Base-by-base conservation (phyloP, 2,329 filamentous ascomycete species). In the Claviceps monticola region DNA sequence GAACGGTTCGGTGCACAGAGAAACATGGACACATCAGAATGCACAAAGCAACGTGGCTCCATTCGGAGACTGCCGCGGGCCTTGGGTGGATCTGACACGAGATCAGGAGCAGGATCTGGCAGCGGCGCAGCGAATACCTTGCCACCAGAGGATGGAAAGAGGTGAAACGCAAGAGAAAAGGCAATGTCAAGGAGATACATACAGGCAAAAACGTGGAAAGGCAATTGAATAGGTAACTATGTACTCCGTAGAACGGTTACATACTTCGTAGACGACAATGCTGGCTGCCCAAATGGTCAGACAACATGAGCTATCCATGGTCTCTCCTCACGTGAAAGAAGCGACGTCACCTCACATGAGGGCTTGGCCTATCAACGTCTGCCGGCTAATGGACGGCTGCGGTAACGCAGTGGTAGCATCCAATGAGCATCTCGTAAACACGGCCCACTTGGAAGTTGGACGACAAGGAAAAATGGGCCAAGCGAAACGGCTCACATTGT, bases 41-140 rank as follows among this genome's bases (percentile, higher is more conserved):
- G 44, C 46, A 48, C 45, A 41, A 17, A 36, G 46, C 46, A 36
- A 54, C 52, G 52, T 54, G 52, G 52, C 49, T 49, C 52, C 52
- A 54, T 46, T 47, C 52, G 52, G 52, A 51, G 41, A 34, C 51
- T 54, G 44, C 49, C 49, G 49, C 52, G 49, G 37, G 41, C 41
- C 34, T 3, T 7, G 16, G 38, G 52, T 51, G 52, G 52, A 51
- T 47, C 48, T 34, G 23, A 48, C 48, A 39, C 43, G 48, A 43
- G 48, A 41, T 37, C 8, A 23, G 23, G 43, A 39, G 42, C 43
- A 47, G 37, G 44, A 48, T 48, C 41, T 46, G 36, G 43, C 45
- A 39, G 26, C 46, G 23, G 26, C 23, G 44, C 37, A 21, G 29
- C 14, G 9, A 14, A 45, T 45, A 7, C 19, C n/a, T 41, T 36